Conservation (phyloP, 176 grass and related monocot genomes). For the Musa beccarii region DNA sequence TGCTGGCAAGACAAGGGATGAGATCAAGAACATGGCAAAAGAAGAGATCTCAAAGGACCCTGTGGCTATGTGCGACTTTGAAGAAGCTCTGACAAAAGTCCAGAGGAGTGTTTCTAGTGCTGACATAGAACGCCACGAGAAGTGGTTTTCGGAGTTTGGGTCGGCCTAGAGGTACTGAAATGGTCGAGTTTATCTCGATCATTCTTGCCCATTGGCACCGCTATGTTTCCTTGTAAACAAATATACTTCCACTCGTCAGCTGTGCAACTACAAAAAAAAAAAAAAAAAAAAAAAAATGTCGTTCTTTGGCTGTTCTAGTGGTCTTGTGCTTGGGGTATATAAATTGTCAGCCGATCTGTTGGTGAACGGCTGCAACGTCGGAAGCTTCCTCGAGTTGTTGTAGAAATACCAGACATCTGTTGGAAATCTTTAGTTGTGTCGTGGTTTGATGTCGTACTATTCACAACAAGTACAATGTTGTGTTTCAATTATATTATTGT, state of each 20-base stretch:
- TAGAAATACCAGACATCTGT: background rate
- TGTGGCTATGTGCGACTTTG: slow-evolving; percentile 86
- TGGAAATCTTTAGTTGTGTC: background rate
- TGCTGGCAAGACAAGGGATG: slow-evolving; percentile 82
- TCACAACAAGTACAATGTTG: too few relatives aligned
- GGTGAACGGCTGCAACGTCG: background rate
- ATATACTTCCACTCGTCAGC: background rate
- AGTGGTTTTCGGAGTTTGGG: slow-evolving; percentile 89
- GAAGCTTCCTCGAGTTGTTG: background rate
- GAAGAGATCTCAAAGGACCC: slow-evolving; percentile 91
- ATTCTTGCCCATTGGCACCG: background rate
- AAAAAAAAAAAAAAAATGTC: too few relatives aligned
- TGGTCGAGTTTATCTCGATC: background rate
- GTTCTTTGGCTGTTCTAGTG: background rate
- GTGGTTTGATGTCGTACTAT: background rate
- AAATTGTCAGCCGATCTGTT: background rate
- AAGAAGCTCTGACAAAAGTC: slow-evolving; percentile 66
- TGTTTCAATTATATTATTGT: too few relatives aligned
- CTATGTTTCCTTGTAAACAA: background rate
- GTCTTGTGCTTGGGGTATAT: background rate
- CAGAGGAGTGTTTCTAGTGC: slow-evolving; percentile 80
- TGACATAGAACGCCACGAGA: slow-evolving; percentile 84
- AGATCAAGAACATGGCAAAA: slow-evolving; percentile 87
- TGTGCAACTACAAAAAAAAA: background rate
- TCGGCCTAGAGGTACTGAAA: slow-evolving; percentile 24